Evolutionary conservation across 1,284 basidiomycete species (phyloP), one percentile per base, ranked within the genome.

Genomic region (Thelephora terrestris): DNA sequence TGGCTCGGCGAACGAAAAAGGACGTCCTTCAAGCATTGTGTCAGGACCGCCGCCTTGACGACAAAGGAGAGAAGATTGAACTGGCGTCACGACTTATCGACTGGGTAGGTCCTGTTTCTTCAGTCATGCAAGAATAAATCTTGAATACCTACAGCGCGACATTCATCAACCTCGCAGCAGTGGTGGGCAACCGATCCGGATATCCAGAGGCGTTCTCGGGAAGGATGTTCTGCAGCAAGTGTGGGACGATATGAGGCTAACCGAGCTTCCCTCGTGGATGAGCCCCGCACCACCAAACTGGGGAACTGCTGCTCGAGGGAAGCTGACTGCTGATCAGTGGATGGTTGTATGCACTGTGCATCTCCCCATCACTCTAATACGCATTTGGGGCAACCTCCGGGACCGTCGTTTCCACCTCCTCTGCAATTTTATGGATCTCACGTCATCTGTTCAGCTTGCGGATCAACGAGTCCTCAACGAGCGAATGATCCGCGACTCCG

Each of bases 321-420:
- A 55, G 38, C 52, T 62, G 24, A 58, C 51, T 29, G 61, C 61
- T 2, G 60, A 62, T 47, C 54, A 62, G 25, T 64, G 58, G 59
- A 18, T 53, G 2, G 56, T 55, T 7, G 47, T 52, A 3, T 55
- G 53, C 34, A 52, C 51, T 1, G 49, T 64, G 9, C 47, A 50
- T 27, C 47, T 62, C 17, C 39, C 50, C n/a, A 55, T 57, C 12
- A 55, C 54, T 1, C 52, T 60, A 1, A 47, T 54, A 14, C 24
- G 50, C 2, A n/a, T 53, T 10, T 58, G 57, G 58, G 52, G 50
- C n/a, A 10, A 5, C n/a, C 38, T 50, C 6, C 21, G 34, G 9
- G 23, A 23, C 16, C 24, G 49, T 20, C 23, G 52, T 6, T 12
- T 46, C 14, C 20, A 16, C 5, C 48, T 60, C 39, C 50, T 62